These are phyloP conservation scores for Stevia rebaudiana DNA, from an alignment of 140 eudicot genomes.

Conservation along the genomic window DNA sequence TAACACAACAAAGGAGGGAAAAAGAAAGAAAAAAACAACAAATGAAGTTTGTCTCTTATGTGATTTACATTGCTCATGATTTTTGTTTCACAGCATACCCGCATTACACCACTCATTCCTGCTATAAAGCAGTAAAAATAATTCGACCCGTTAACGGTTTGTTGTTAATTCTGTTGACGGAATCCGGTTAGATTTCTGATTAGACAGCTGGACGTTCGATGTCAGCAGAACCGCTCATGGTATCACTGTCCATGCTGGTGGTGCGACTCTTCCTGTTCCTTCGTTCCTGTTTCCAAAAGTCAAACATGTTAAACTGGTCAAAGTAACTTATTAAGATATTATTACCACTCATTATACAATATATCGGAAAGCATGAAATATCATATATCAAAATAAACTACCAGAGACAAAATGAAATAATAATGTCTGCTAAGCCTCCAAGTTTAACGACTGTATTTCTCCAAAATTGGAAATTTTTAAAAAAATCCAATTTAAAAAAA, in stretches of 20 bases:
- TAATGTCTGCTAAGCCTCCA: too few relatives aligned
- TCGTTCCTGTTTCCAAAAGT: slow-evolving; percentile 56
- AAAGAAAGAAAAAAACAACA: slow-evolving; percentile 7
- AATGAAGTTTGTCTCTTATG: slow-evolving; percentile 12
- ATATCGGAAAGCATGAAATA: background rate
- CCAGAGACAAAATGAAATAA: background rate
- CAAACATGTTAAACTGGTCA: slow-evolving; percentile 2
- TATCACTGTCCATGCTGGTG: slow-evolving; percentile 72
- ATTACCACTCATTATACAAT: background rate
- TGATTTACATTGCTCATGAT: slow-evolving; percentile 24
- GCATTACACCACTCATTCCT: slow-evolving; percentile 36
- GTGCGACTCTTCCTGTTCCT: slow-evolving; percentile 72
- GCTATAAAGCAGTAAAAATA: slow-evolving; percentile 31
- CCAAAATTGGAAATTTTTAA: too few relatives aligned
- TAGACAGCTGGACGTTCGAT: slow-evolving; percentile 35
- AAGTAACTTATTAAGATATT: background rate
- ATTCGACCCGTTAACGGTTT: slow-evolving; percentile 17
- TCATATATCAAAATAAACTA: background rate
- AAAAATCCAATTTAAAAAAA: too few relatives aligned
- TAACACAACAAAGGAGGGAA: slow-evolving; percentile 20
- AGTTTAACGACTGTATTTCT: too few relatives aligned
- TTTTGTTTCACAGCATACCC: slow-evolving; percentile 17
- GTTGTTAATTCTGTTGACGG: slow-evolving; percentile 33
- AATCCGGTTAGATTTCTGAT: slow-evolving; percentile 38
- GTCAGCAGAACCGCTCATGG: slow-evolving; percentile 47